Base-by-base conservation (phyloP, 306 rosid species). In the Dalbergia cultrata region DNA sequence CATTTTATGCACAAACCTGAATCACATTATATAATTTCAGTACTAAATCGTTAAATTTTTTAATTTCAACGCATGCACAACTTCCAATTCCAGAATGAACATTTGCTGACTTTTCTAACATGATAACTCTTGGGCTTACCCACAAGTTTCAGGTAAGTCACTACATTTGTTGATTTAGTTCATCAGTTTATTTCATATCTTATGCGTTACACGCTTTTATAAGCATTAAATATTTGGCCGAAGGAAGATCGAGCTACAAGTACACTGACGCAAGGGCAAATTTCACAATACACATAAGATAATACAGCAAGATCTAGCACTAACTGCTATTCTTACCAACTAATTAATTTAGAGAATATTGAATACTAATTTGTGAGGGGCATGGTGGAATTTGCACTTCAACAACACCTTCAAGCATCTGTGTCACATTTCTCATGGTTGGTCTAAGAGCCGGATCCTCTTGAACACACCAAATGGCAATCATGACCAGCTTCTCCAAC, bases 331-430 rank as follows among this genome's bases (percentile, higher is more conserved):
- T 75, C 70, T 45, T 61, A 59, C 59, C 11, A 12, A 74, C n/a
- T n/a, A 3, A 44, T 18, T 75, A 35, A 50, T 34, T 12, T 41
- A 67, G n/a, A 41, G 77, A 75, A 75, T 68, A 81, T 49, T 75
- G 72, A 75, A 75, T 6, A 76, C 77, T 85, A 26, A 64, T 1
- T 76, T 9, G 68, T 44, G 47, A 37, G 1, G 63, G 88, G 69
- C 52, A 65, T 22, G 87, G 85, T 49, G 85, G 88, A 35, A 60
- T 63, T 65, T 10, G 63, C 47, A 85, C 88, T 71, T 85, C 80
- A 76, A 57, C 73, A 76, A 69, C 78, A 71, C 88, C 85, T 49
- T 85, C 88, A 85, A 85, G 82, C 88, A 85, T 85, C 13, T 71
- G 88, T n/a, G 60, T 17, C 52, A 80, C 88, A 1, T 11, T 47